A percentile compares a stretch with the other conserved stretches of the same genome.
Conservation (phyloP, 2,329 filamentous ascomycete species). For the Xenosphaeropsis pyriputrescens region DNA sequence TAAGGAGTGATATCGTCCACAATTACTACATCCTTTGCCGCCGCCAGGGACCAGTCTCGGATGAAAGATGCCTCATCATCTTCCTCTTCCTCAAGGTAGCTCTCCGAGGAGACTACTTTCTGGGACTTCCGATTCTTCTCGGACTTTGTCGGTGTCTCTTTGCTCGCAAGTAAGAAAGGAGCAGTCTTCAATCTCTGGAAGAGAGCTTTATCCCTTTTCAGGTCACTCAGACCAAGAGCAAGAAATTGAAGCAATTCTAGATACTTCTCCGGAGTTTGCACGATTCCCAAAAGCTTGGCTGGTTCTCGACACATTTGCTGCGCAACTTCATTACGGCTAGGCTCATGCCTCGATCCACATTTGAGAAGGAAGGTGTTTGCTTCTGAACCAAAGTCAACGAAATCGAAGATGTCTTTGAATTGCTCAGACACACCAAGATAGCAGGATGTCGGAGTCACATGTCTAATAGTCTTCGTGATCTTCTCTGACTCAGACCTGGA, state of each 20-base stretch:
- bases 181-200: slow-evolving; percentile 62
- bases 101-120: background rate
- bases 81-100: slow-evolving; percentile 22
- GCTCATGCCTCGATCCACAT: slow-evolving; percentile 83
- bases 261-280: slow-evolving; percentile 78
- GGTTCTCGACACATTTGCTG: slow-evolving; percentile 73
- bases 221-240: slow-evolving; percentile 51
- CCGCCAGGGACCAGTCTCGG: slow-evolving; percentile 53
- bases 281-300: slow-evolving; percentile 61
- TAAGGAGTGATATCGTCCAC: slow-evolving; percentile 84
- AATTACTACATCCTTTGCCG: slow-evolving; percentile 59
- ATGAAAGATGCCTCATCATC: slow-evolving; percentile 24
- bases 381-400: slow-evolving; percentile 81
- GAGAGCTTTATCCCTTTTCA: slow-evolving; percentile 69
- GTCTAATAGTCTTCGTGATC: slow-evolving; percentile 26
- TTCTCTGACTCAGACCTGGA: slow-evolving; percentile 16
- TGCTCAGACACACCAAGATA: slow-evolving; percentile 60
- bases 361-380: slow-evolving; percentile 81
- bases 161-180: slow-evolving; percentile 70
- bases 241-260: slow-evolving; percentile 68
- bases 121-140: background rate
- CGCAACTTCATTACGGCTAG: slow-evolving; percentile 75
- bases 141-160: slow-evolving; percentile 37
- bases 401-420: slow-evolving; percentile 90
- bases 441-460: slow-evolving; percentile 55